These are phyloP conservation scores for Aspergillus tanneri DNA, from an alignment of 2,329 filamentous ascomycete species.

Conservation along the genomic window DNA sequence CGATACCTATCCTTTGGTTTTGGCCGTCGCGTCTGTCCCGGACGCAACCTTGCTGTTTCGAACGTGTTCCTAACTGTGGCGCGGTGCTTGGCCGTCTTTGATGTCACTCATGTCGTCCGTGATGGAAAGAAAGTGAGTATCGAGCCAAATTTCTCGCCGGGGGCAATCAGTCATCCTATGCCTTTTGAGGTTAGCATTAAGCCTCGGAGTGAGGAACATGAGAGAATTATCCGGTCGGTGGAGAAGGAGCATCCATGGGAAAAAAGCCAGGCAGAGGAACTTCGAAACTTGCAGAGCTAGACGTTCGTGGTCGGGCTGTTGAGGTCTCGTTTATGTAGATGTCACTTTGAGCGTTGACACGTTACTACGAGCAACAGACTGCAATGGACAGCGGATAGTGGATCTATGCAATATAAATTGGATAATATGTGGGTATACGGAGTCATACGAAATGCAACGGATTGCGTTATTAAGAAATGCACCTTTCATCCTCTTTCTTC, in stretches of 20 bases:
- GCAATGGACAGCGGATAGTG: no score
- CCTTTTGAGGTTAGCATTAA: slow-evolving; percentile 12
- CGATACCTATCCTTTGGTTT: slow-evolving; percentile 26
- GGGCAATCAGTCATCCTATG: slow-evolving; percentile 13
- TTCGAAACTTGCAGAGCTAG: no score
- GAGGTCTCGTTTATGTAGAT: no score
- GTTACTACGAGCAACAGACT: no score
- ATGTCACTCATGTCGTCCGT: slow-evolving; percentile 17
- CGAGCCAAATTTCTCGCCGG: slow-evolving; percentile 9
- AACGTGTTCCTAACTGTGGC: slow-evolving; percentile 21
- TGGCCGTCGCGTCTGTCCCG: slow-evolving; percentile 24
- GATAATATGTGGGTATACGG: no score
- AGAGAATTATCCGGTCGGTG: slow-evolving; percentile 6
- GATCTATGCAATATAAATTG: no score
- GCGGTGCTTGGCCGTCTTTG: slow-evolving; percentile 18
- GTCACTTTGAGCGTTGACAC: no score
- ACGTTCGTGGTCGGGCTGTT: no score
- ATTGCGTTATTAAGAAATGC: no score
- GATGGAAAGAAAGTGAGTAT: slow-evolving; percentile 18
- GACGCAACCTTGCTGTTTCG: slow-evolving; percentile 20
- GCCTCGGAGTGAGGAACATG: slow-evolving; percentile 13
- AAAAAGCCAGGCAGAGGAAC: slow-evolving; percentile 12
- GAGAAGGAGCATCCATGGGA: slow-evolving; percentile 15
- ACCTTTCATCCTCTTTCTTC: no score
- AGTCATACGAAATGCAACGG: no score